Percentiles rank a stretch among this genome's conserved stretches.
Conservation (phyloP, 2,329 filamentous ascomycete species). For the Graphiopsis chlorocephala region DNA sequence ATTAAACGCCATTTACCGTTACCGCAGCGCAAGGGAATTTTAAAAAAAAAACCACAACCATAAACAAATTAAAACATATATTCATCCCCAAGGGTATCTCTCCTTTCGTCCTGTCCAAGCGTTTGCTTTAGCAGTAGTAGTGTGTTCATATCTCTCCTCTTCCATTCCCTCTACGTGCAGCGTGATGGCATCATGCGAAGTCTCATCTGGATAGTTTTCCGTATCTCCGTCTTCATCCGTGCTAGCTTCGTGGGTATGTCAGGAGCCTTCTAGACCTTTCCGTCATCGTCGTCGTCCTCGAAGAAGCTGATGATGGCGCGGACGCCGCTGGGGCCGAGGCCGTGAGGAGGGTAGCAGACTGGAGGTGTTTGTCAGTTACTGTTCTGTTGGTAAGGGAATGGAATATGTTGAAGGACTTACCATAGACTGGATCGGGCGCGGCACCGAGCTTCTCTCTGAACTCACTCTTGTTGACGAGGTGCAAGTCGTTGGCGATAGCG, state of each 20-base stretch:
- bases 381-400: not conserved
- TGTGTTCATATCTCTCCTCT: not conserved
- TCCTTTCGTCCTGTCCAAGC: not conserved
- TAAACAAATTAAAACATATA: not conserved
- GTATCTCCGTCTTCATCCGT: not conserved
- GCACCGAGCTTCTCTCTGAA: conserved; percentile 90
- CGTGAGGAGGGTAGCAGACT: conserved; percentile 84
- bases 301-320: conserved; percentile 89
- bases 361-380: not conserved
- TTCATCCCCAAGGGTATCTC: not conserved
- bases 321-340: conserved; percentile 76
- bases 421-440: conserved; percentile 75
- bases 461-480: conserved; percentile 78
- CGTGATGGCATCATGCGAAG: not conserved
- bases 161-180: not conserved
- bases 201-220: not conserved
- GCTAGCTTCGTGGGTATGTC: not conserved
- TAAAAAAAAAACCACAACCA: not conserved
- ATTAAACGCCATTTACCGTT: not conserved
- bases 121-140: not conserved
- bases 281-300: conserved; percentile 58
- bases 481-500: conserved; percentile 75
- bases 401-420: conserved; percentile 23
- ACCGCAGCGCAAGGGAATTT: not conserved
- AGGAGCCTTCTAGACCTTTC: conserved; percentile 25